Evolutionary conservation across 345 rosid genomes (phyloP).

Genomic region (Viola odorata): DNA sequence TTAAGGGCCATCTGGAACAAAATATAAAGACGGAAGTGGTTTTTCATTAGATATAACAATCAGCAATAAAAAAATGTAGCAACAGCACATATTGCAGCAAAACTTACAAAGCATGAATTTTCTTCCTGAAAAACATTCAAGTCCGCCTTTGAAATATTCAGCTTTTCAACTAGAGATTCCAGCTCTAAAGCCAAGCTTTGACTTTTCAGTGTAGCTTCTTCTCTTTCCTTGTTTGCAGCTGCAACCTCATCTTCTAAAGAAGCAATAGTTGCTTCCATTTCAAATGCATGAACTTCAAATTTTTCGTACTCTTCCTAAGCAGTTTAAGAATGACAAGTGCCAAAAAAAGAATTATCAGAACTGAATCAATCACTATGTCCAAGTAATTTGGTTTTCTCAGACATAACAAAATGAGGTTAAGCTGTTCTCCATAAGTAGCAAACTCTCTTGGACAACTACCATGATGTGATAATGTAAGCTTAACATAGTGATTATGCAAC

Average conservation of each 20-base stretch:
- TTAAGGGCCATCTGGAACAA: no score
- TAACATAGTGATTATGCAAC: no score
- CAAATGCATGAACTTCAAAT: constrained; percentile 84
- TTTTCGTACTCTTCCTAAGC: constrained; percentile 65
- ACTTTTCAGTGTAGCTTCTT: constrained; percentile 42
- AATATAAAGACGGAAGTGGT: no score
- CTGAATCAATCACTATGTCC: constrained; percentile 7
- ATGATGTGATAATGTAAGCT: no score
- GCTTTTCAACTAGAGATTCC: constrained; percentile 41
- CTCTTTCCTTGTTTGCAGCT: constrained; percentile 49
- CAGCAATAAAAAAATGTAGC: not conserved
- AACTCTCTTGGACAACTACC: not conserved
- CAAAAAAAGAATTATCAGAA: constrained; percentile 8
- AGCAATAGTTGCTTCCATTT: constrained; percentile 86
- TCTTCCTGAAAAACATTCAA: constrained; percentile 48
- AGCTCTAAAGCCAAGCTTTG: constrained; percentile 48
- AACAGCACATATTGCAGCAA: not conserved
- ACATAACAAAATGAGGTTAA: not conserved
- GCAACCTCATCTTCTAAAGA: constrained; percentile 71
- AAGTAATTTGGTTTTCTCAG: constrained; percentile 8
- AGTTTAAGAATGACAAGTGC: constrained; percentile 10
- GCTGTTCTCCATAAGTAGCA: not conserved
- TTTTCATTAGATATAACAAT: no score
- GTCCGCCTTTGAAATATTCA: constrained; percentile 42
- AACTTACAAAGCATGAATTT: constrained; percentile 47